Evolutionary conservation across 1,284 basidiomycete genomes (phyloP).

Genomic region (Anthracocystis panici-leucophaei): DNA sequence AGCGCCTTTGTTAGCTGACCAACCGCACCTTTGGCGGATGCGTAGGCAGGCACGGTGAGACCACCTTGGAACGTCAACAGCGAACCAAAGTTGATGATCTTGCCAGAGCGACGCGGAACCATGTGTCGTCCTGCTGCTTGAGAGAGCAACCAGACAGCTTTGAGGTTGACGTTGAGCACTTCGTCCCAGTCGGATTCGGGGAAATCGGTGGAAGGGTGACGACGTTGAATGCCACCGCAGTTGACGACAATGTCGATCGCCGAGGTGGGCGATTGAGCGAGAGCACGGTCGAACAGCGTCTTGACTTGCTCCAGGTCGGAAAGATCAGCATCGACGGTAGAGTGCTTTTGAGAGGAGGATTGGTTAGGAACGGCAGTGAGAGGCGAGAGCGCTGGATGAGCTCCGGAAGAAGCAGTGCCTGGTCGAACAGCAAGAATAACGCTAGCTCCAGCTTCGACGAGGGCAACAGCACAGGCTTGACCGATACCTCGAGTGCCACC

Average conservation of each 20-base stretch:
- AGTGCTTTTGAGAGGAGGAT: constrained; percentile 72
- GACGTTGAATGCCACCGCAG: constrained; percentile 88
- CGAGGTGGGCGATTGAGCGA: constrained; percentile 74
- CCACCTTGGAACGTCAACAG: constrained; percentile 67
- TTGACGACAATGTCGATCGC: constrained; percentile 88
- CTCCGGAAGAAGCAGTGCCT: constrained; percentile 13
- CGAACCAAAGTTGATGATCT: constrained; percentile 65
- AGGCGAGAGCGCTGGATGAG: constrained; percentile 28
- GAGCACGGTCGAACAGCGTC: constrained; percentile 75
- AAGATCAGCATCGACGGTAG: constrained; percentile 81
- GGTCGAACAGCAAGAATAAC: constrained; percentile 76
- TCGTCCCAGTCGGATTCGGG: constrained; percentile 89
- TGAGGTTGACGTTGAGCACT: constrained; percentile 64
- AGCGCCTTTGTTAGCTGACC: constrained; percentile 70
- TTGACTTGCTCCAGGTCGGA: constrained; percentile 78
- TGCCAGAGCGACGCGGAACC: constrained; percentile 51
- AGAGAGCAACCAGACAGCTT: constrained; percentile 55
- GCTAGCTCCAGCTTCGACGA: constrained; percentile 77
- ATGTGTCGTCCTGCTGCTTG: constrained; percentile 62
- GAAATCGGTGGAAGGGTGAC: constrained; percentile 75
- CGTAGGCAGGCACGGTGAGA: constrained; percentile 82
- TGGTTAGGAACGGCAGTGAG: constrained; percentile 54
- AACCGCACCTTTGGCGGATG: constrained; percentile 86
- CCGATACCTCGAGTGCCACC: constrained; percentile 64
- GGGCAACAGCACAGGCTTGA: constrained; percentile 71